Evolutionary conservation across 805 yeast species (phyloP).

Genomic region (Candida caryicola): DNA sequence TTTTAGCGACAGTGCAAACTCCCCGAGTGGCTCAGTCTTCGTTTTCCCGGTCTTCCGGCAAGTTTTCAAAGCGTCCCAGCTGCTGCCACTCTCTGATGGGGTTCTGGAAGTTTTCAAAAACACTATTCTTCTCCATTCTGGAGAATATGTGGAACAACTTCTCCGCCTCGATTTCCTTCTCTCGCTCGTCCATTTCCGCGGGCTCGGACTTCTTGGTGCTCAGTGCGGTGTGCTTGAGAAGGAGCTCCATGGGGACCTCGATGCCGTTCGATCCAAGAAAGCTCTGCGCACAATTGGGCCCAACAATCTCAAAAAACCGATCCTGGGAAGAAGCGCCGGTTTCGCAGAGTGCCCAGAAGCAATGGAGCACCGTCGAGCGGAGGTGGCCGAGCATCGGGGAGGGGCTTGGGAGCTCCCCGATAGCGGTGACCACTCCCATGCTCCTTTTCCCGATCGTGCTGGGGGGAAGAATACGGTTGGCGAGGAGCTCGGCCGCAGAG

Average conservation of each 20-base stretch:
- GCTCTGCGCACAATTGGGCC: constrained; percentile 14
- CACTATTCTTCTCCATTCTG: constrained; percentile 36
- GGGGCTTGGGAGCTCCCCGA: no score
- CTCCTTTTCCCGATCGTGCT: no score
- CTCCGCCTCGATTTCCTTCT: constrained; percentile 45
- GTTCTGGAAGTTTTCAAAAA: constrained; percentile 34
- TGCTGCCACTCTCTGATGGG: constrained; percentile 40
- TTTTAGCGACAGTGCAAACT: no score
- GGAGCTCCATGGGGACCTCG: constrained; percentile 12
- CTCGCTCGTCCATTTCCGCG: constrained; percentile 35
- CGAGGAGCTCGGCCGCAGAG: no score
- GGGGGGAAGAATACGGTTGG: no score
- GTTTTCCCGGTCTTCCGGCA: constrained; percentile 1
- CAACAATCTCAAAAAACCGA: constrained; percentile 21
- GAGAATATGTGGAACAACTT: constrained; percentile 40
- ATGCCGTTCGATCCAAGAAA: constrained; percentile 15
- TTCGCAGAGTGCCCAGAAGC: no score
- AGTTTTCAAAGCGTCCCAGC: constrained; percentile 9
- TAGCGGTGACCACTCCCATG: no score
- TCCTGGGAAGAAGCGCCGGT: no score
- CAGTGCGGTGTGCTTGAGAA: no score
- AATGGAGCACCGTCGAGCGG: no score
- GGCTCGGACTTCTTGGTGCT: no score
- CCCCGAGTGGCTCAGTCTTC: background rate
- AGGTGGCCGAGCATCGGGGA: no score